phyloP scores from a whole-genome alignment of 1,139 yeast genomes.

The Candida sojae region DNA sequence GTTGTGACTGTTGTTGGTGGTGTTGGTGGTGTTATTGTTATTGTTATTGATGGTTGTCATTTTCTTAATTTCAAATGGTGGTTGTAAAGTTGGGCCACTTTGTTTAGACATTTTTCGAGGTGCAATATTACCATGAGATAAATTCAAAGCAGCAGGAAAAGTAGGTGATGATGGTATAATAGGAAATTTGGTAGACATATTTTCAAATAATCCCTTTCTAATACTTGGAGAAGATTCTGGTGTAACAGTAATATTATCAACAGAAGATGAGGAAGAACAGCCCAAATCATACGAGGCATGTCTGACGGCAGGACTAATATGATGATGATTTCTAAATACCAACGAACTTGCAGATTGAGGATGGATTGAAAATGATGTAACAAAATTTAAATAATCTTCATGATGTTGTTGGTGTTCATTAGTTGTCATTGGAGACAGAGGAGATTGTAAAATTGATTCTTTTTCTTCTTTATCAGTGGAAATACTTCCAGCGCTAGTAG shows the following conservation, averaged over 20 bases:
- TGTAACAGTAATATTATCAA: neutral
- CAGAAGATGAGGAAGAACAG: neutral
- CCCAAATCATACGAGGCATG: neutral
- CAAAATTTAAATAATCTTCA: conserved; percentile 1
- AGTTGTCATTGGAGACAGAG: conserved; percentile 3
- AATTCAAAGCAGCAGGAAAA: conserved; percentile 4
- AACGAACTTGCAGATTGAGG: neutral
- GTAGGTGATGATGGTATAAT: conserved; percentile 2
- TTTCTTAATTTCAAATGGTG: conserved; percentile 1
- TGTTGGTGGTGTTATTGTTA: neutral
- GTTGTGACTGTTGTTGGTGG: too few relatives aligned
- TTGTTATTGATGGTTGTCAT: neutral
- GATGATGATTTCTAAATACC: neutral
- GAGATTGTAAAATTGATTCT: neutral
- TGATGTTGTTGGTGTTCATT: neutral
- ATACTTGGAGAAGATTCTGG: neutral
- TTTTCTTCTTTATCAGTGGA: neutral
- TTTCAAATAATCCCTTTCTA: neutral
- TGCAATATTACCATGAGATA: neutral
- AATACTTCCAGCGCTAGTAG: neutral
- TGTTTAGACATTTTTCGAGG: neutral
- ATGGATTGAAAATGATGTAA: neutral
- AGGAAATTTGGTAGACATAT: neutral
- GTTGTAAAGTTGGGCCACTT: neutral
- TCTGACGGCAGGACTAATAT: neutral